Percentiles rank a stretch among this genome's conserved stretches.
Conservation (phyloP, 73 alveolate genomes). For the Paramecium sonneborni region DNA sequence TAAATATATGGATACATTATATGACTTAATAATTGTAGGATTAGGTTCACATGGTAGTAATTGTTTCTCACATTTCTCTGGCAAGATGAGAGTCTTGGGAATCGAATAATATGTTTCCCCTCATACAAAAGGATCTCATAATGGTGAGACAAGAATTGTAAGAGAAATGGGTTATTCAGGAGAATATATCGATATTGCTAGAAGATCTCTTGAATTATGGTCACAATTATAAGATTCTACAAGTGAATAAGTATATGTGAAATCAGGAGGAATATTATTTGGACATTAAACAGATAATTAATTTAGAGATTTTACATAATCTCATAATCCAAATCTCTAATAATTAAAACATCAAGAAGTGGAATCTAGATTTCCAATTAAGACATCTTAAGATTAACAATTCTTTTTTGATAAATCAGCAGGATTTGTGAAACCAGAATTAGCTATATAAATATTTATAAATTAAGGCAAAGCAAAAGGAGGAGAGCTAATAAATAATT, state of each 20-base stretch:
- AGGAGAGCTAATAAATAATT: background rate
- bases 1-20: background rate
- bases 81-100: constrained; percentile 31
- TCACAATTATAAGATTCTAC: background rate
- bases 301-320: background rate
- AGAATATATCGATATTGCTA: background rate
- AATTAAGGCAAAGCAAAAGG: background rate
- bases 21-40: constrained; percentile 31
- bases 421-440: constrained; percentile 41
- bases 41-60: constrained; percentile 42
- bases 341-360: background rate
- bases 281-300: background rate
- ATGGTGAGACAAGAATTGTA: constrained; percentile 43
- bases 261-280: constrained; percentile 36
- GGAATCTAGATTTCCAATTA: background rate
- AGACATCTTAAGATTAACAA: background rate
- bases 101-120: constrained; percentile 20
- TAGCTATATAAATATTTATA: background rate
- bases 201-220: constrained; percentile 43
- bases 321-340: background rate
- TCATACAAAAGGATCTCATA: constrained; percentile 9
- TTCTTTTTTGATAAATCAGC: background rate
- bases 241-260: background rate
- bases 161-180: constrained; percentile 28
- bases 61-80: background rate